Conservation (phyloP, 345 rosid genomes). For the Kandelia obovata region DNA sequence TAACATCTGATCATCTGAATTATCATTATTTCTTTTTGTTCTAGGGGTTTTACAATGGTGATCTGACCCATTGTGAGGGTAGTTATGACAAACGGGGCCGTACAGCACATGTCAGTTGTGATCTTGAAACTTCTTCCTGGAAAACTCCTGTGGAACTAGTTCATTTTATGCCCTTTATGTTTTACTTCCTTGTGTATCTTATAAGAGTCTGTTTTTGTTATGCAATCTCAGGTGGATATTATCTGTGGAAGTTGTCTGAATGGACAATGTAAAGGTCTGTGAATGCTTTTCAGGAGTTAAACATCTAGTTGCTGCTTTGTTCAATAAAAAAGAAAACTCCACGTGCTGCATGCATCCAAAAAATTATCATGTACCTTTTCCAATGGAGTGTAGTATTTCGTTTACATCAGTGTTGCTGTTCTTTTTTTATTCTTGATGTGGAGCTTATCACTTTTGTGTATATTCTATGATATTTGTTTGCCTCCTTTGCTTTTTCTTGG, state of each 20-base stretch:
- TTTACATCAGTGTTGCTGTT: too few relatives aligned
- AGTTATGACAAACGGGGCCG: constrained; percentile 90
- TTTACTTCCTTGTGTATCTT: not conserved
- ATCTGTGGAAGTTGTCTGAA: constrained; percentile 75
- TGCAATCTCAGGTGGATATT: constrained; percentile 59
- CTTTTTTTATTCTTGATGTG: too few relatives aligned
- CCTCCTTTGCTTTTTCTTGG: not conserved
- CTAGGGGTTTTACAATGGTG: constrained; percentile 80
- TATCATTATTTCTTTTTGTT: constrained; percentile 16
- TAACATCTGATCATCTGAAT: not conserved
- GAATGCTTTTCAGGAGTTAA: constrained; percentile 13
- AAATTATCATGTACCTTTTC: too few relatives aligned
- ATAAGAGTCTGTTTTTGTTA: not conserved
- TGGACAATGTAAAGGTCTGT: constrained; percentile 78
- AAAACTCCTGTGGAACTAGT: not conserved
- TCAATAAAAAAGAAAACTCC: not conserved
- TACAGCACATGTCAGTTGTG: constrained; percentile 66
- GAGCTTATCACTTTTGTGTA: too few relatives aligned
- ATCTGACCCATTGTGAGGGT: constrained; percentile 63
- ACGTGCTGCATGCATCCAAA: too few relatives aligned
- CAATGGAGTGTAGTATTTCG: too few relatives aligned
- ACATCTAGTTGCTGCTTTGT: constrained; percentile 6
- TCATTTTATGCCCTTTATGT: not conserved
- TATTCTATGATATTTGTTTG: too few relatives aligned
- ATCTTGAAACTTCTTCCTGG: not conserved